Base-by-base conservation (phyloP, 2,329 filamentous ascomycete genomes). In the Sarocladiaceae sp. region DNA sequence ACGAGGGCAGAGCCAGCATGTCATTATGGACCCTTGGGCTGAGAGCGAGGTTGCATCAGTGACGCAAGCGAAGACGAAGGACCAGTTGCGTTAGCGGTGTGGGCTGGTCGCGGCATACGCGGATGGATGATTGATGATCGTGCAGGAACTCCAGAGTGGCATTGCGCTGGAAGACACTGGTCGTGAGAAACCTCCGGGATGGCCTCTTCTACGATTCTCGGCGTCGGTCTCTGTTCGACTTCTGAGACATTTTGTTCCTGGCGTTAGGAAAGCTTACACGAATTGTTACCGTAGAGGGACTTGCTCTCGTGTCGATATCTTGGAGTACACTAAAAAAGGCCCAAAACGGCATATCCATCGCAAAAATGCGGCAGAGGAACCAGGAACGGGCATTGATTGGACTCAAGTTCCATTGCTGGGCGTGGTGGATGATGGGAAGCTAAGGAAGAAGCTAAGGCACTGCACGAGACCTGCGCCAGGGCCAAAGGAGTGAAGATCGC, bases 31-130 rank as follows among this genome's bases (percentile, higher is more conserved):
- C 40, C 40, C 40, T 29, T 8, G 22, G 17, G 20, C 15, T 20
- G 17, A n/a, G 40, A 42, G 39, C 40, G 25, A 33, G 44, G 44
- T 48, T 48, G 26, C 44, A 48, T 48, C 28, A 20, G 44, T 33
- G 44, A 48, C 44, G 44, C 44, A 48, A 48, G 26, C 44, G 40
- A 44, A 28, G 22, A 22, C n/a, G 8, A 17, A 48, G 17, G 44
- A 4, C 22, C 12, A 42, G 22, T 22, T 28, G 26, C 4, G 26
- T 20, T 25, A 28, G 44, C 44, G 44, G 44, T 48, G 44, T 48
- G 44, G 40, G 33, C 15, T 10, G 33, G 15, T 36, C 7, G 37
- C 44, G 44, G 44, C 44, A 31, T 48, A 17, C 44, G 44, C 44
- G 44, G 40, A 20, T 44, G 40, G 18, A 20, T 44, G 40, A 36